Evolutionary conservation across 1,139 yeast genomes (phyloP).

Genomic region (Saccharomyces hybrid): DNA sequence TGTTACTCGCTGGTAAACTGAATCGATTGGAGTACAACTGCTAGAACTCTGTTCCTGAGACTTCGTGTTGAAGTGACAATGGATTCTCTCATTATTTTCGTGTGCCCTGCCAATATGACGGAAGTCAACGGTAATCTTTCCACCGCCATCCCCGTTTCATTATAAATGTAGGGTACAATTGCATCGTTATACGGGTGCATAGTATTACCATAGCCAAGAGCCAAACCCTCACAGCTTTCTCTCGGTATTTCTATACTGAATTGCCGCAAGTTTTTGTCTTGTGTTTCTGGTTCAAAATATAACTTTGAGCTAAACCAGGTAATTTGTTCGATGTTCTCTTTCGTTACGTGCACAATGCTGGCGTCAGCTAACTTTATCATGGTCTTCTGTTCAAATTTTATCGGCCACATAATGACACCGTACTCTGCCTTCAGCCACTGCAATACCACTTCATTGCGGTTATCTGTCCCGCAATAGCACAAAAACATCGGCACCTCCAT

Average conservation of each 20-base stretch:
- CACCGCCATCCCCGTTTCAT: slow-evolving; percentile 15
- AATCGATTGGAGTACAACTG: neutral
- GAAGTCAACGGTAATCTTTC: slow-evolving; percentile 9
- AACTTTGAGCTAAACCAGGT: neutral
- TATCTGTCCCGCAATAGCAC: neutral
- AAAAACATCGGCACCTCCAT: neutral
- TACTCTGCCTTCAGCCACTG: neutral
- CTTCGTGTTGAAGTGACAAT: slow-evolving; percentile 3
- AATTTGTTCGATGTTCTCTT: neutral
- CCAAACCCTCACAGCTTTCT: slow-evolving; percentile 9
- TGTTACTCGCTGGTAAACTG: neutral
- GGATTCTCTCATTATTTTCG: neutral
- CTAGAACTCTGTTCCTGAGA: slow-evolving; percentile 2
- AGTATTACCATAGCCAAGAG: neutral
- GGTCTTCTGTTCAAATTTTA: neutral
- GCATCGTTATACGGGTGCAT: slow-evolving; percentile 3
- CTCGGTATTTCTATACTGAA: slow-evolving; percentile 16
- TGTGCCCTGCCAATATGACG: slow-evolving; percentile 1
- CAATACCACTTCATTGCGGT: neutral
- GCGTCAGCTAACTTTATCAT: slow-evolving; percentile 1
- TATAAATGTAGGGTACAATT: slow-evolving; percentile 13
- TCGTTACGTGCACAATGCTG: neutral
- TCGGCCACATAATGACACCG: neutral
- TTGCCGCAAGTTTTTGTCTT: slow-evolving; percentile 10
- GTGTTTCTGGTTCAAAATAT: slow-evolving; percentile 8